Evolutionary conservation across 2,329 filamentous ascomycete species (phyloP).

Genomic region (Cercospora berteroae): DNA sequence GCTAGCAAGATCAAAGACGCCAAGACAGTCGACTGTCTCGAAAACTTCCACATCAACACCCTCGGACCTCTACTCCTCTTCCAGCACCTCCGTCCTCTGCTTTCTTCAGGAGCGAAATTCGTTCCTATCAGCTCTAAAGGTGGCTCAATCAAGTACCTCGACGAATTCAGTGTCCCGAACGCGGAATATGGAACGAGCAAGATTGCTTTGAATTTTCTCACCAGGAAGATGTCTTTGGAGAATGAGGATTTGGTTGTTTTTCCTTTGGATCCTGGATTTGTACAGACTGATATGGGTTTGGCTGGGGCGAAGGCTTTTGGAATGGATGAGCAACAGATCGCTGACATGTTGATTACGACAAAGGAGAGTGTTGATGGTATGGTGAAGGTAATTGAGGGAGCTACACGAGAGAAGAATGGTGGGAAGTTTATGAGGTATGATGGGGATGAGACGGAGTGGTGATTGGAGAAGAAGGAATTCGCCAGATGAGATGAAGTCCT

Average conservation of each 20-base stretch:
- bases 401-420: not conserved
- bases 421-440: conserved; percentile 10
- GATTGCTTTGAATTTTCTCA: conserved; percentile 10
- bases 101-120: conserved; percentile 3
- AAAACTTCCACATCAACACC: conserved; percentile 11
- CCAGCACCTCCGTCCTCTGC: conserved; percentile 1
- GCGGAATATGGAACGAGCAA: conserved; percentile 12
- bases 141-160: not conserved
- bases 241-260: not conserved
- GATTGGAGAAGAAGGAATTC: not conserved
- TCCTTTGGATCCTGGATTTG: conserved; percentile 2
- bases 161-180: not conserved
- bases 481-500: not conserved
- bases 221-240: not conserved
- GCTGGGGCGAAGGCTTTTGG: not conserved
- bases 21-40: not conserved
- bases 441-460: conserved; percentile 11
- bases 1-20: not conserved
- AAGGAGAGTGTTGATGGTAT: conserved; percentile 9
- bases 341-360: not conserved
- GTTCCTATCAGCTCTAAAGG: conserved; percentile 5
- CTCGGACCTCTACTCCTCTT: conserved; percentile 11
- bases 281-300: conserved; percentile 8
- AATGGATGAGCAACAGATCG: not conserved
- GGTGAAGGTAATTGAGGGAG: conserved; percentile 6